phyloP scores from a whole-genome alignment of 129 eudicot species.

The Artemisia annua region DNA sequence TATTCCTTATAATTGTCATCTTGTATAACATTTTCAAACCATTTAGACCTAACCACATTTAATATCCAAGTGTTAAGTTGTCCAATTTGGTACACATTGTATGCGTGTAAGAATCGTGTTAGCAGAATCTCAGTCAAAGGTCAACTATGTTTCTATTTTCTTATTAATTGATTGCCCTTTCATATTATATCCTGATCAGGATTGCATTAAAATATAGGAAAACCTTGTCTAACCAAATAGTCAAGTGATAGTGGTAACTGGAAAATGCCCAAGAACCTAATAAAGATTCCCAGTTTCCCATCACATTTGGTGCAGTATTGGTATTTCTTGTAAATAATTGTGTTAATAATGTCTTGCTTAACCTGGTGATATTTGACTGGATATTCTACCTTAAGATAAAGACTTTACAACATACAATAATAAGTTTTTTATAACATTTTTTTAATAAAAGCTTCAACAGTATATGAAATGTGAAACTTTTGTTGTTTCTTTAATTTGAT shows the following conservation, averaged over 20 bases:
- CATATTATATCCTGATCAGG: constrained; percentile 9
- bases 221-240: constrained; percentile 23
- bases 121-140: constrained; percentile 44
- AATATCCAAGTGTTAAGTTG: constrained; percentile 26
- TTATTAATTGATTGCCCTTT: constrained; percentile 18
- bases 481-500: too few relatives aligned
- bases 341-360: background rate
- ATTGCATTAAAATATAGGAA: background rate
- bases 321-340: background rate
- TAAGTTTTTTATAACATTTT: too few relatives aligned
- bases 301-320: background rate
- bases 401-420: too few relatives aligned
- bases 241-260: constrained; percentile 16
- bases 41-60: constrained; percentile 16
- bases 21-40: background rate
- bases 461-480: too few relatives aligned
- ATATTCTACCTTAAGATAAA: background rate
- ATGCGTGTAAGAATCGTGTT: constrained; percentile 33
- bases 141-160: constrained; percentile 33
- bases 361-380: constrained; percentile 1
- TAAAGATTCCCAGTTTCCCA: constrained; percentile 19
- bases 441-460: too few relatives aligned
- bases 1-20: constrained; percentile 14
- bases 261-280: constrained; percentile 10
- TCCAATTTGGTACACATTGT: constrained; percentile 5